Conservation (phyloP, 495 filamentous ascomycete genomes). For the Pseudomonodictys pantanalensis region DNA sequence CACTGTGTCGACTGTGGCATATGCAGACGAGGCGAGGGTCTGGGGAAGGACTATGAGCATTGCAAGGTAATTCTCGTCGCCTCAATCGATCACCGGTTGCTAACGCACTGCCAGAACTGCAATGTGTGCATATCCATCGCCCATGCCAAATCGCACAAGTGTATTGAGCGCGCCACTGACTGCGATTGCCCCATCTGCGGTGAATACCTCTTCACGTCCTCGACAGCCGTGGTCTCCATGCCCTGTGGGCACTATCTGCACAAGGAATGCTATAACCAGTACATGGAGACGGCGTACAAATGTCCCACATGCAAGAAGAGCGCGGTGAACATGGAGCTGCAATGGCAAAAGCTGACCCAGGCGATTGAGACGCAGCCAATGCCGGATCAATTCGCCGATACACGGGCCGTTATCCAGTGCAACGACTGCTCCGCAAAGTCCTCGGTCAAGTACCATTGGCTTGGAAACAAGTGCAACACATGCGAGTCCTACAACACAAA, state of each 20-base stretch:
- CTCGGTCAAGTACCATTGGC: constrained; percentile 85
- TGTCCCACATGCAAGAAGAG: constrained; percentile 94
- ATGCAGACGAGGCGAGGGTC: constrained; percentile 82
- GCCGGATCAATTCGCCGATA: constrained; percentile 70
- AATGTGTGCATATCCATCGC: constrained; percentile 84
- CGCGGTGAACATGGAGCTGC: constrained; percentile 93
- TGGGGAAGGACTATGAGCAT: constrained; percentile 96
- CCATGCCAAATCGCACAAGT: constrained; percentile 78
- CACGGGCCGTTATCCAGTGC: constrained; percentile 78
- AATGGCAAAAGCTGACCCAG: constrained; percentile 84
- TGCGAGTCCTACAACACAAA: constrained; percentile 50
- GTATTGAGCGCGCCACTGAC: constrained; percentile 90
- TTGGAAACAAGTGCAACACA: constrained; percentile 84
- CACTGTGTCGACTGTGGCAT: constrained; percentile 97
- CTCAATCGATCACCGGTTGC: background rate
- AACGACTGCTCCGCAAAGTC: constrained; percentile 92
- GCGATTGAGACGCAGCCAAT: constrained; percentile 87
- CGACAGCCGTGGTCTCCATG: constrained; percentile 86
- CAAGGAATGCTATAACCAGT: constrained; percentile 74
- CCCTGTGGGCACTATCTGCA: constrained; percentile 96
- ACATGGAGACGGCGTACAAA: constrained; percentile 83
- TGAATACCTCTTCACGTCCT: constrained; percentile 96
- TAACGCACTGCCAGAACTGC: constrained; percentile 33
- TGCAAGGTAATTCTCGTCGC: constrained; percentile 70
- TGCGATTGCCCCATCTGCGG: constrained; percentile 98